A percentile compares a stretch with the other conserved stretches of the same genome.
phyloP scores from a whole-genome alignment of 2,329 filamentous ascomycete species.

The Pseudogymnoascus sp. region DNA sequence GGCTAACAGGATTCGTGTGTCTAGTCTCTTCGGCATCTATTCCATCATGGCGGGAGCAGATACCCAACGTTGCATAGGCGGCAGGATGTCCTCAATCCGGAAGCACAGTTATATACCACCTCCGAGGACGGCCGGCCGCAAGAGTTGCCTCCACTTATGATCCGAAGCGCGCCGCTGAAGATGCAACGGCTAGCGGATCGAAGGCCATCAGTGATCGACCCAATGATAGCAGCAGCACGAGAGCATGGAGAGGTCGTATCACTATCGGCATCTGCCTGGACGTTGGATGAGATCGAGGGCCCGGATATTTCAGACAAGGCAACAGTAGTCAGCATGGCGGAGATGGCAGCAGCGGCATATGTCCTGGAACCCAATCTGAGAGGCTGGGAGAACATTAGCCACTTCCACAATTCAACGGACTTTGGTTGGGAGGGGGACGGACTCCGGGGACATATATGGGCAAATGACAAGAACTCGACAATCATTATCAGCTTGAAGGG shows the following conservation, averaged over 20 bases:
- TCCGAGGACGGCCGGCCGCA: conserved; percentile 48
- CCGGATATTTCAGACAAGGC: conserved; percentile 78
- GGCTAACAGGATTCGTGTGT: conserved; percentile 6
- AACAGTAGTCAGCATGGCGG: conserved; percentile 70
- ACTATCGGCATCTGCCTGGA: conserved; percentile 71
- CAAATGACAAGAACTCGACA: conserved; percentile 75
- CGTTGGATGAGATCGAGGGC: conserved; percentile 58
- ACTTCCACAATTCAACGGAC: conserved; percentile 73
- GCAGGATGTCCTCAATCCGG: conserved; percentile 54
- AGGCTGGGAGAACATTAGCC: conserved; percentile 72
- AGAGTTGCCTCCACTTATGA: conserved; percentile 44
- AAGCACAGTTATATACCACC: conserved; percentile 51
- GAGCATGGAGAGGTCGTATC: conserved; percentile 57
- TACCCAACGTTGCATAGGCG: conserved; percentile 71
- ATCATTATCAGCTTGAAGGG: conserved; percentile 90
- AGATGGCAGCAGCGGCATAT: conserved; percentile 81
- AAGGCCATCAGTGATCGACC: conserved; percentile 65
- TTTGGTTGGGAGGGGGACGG: conserved; percentile 93
- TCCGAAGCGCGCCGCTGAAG: conserved; percentile 53
- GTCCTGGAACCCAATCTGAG: conserved; percentile 58
- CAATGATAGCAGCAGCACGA: conserved; percentile 65
- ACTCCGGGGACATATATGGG: conserved; percentile 84
- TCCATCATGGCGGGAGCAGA: conserved; percentile 77
- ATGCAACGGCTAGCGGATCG: conserved; percentile 80
- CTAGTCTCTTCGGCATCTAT: conserved; percentile 73